Evolutionary conservation across 2,329 filamentous ascomycete species (phyloP), one percentile per base, ranked within the genome.

Genomic region (Periconia sp.): DNA sequence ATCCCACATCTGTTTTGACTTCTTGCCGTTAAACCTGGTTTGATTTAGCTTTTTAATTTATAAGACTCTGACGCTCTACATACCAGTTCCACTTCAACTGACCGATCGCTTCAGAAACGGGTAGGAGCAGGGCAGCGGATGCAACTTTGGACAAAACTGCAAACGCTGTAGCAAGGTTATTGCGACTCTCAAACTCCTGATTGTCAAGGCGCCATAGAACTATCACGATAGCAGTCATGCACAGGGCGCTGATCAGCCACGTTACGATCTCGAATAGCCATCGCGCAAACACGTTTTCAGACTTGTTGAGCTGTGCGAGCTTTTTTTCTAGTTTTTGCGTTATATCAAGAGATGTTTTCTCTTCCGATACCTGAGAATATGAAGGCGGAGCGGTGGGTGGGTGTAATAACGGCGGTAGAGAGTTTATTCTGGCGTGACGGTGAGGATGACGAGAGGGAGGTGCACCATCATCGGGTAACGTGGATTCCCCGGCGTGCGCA

Each of bases 31-130:
- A 30, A 61, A 60, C 45, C 45, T 47, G 19, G 3, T 14, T n/a
- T 14, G 11, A n/a, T 13, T 37, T 6, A 15, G 15, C 6, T 15
- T 30, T 19, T 52, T 33, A 17, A 54, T 15, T 15, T 15, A 1
- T 10, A 11, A 2, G 45, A 17, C 7, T 37, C 35, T 5, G 23
- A 37, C 11, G n/a, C 19, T 14, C 9, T 18, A 20, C 46, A 11
- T 20, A 65, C 70, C 69, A 71, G 2, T 47, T 59, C 69, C 70
- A 72, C 37, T 72, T 72, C 10, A 70, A 45, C 35, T 73, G 68
- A 0, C 68, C 69, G 1, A 72, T 52, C 1, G 66, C 66, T 44
- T 72, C 66, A 0, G 64, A 62, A 13, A 59, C 59, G 0, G 66
- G 69, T 5, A 71, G 13, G 23, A 69, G 53, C 0, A 69, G 54